Base-by-base conservation (phyloP, 306 rosid species). In the Vicia sativa region DNA sequence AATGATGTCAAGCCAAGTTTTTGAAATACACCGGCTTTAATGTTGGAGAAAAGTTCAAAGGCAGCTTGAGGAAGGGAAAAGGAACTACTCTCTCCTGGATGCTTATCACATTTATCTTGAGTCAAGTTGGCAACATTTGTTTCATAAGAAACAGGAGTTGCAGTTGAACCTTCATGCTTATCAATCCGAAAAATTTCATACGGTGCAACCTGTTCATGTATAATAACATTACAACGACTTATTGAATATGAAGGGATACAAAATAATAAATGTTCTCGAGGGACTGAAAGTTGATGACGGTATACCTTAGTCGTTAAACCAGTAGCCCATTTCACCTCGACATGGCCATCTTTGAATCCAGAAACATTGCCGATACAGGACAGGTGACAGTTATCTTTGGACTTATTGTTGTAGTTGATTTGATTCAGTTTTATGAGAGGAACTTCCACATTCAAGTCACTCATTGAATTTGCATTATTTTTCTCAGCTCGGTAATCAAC, bases 241-340 rank as follows among this genome's bases (percentile, higher is more conserved):
- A 58, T 64, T 61, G 35, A 5, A 45, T 29, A 65, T 57, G 66
- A 45, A 54, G 52, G 3, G 1, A 45, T 6, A 6, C 52, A 45
- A 14, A 45, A 45, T 45, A 14, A 6, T 34, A 7, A 34, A 34
- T 1, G 9, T 31, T 48, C 23, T 21, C 23, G 53, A n/a, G n/a
- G n/a, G n/a, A n/a, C n/a, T n/a, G n/a, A n/a, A n/a, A n/a, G n/a
- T n/a, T n/a, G n/a, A n/a, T n/a, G n/a, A 58, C 41, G 46, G n/a
- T 54, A 72, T 88, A 88, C 99, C 97, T 78, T 82, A 77, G 89
- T 78, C 61, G 77, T 80, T 52, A 78, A 74, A 76, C 95, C 96
- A 60, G 75, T 79, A 59, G 96, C 97, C 99, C 99, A 95, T 87
- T 75, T 87, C 79, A 95, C 96, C 82, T 88, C 96, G 67, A 95